Evolutionary conservation across 345 rosid species (phyloP).

Genomic region (Luvunga scandens): DNA sequence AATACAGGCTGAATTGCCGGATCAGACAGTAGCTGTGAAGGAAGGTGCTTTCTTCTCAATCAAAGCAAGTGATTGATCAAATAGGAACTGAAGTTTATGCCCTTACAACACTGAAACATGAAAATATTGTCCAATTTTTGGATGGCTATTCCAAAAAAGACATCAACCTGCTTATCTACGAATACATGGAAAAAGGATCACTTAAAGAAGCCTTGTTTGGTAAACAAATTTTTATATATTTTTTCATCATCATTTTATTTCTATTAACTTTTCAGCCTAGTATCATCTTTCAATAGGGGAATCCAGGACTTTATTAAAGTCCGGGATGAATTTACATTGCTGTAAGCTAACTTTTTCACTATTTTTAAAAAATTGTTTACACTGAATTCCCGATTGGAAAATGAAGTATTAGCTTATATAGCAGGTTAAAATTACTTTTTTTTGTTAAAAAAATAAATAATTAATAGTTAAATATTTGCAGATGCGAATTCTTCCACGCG

Average conservation of each 20-base stretch:
- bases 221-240: not conserved
- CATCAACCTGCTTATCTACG: not conserved
- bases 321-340: too few relatives aligned
- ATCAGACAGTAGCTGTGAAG: slow-evolving; percentile 9
- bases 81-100: slow-evolving; percentile 1
- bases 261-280: too few relatives aligned
- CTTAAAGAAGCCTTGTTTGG: slow-evolving; percentile 6
- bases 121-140: slow-evolving; percentile 6
- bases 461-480: not conserved
- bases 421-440: too few relatives aligned
- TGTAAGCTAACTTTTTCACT: too few relatives aligned
- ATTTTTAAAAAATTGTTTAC: too few relatives aligned
- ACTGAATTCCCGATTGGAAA: too few relatives aligned
- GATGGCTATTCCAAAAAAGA: not conserved
- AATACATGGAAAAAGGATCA: not conserved
- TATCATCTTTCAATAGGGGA: too few relatives aligned
- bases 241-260: not conserved
- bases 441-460: too few relatives aligned
- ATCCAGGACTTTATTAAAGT: too few relatives aligned
- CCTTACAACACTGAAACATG: not conserved
- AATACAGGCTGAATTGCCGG: not conserved
- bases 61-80: slow-evolving; percentile 3
- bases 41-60: not conserved
- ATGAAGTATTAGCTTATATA: too few relatives aligned
- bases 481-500: not conserved